Percentiles rank a stretch among this genome's conserved stretches.
Conservation (phyloP, 306 rosid genomes). For the Corylus americana region DNA sequence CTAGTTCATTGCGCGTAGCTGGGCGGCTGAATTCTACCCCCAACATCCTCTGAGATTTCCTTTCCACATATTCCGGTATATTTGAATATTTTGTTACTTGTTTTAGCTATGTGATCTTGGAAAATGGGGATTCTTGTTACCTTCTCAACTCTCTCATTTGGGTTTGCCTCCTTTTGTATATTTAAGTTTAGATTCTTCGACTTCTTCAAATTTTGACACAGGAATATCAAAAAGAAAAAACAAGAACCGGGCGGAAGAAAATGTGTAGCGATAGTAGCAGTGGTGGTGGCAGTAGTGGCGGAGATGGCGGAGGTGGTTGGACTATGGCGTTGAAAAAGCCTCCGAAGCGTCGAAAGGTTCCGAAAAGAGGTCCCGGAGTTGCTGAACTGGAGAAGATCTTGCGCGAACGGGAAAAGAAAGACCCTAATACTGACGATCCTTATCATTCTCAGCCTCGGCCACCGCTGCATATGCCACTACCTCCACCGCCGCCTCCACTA, state of each 20-base stretch:
- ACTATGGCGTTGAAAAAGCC: slow-evolving; percentile 27
- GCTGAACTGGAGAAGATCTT: slow-evolving; percentile 73
- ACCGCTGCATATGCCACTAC: neutral
- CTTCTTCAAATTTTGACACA: slow-evolving; percentile 8
- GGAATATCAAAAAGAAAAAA: neutral
- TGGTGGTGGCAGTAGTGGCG: neutral
- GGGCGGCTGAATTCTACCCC: slow-evolving; percentile 19
- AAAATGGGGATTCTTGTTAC: slow-evolving; percentile 26
- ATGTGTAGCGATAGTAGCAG: slow-evolving; percentile 47
- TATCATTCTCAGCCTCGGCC: slow-evolving; percentile 12
- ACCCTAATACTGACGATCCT: slow-evolving; percentile 13
- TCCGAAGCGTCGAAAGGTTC: slow-evolving; percentile 45
- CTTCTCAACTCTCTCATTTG: slow-evolving; percentile 18
- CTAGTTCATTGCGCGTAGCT: slow-evolving; percentile 20
- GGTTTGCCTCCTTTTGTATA: neutral
- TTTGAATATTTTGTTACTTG: slow-evolving; percentile 22
- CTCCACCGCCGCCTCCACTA: slow-evolving; percentile 6
- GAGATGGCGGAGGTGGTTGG: neutral
- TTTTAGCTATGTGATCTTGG: slow-evolving; percentile 41
- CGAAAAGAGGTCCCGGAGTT: slow-evolving; percentile 82
- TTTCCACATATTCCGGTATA: slow-evolving; percentile 35
- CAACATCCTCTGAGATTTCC: slow-evolving; percentile 28
- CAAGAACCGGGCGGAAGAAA: neutral
- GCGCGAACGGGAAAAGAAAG: slow-evolving; percentile 46
- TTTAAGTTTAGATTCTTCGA: slow-evolving; percentile 8